phyloP scores from a whole-genome alignment of 345 rosid species.

The Conringia planisiliqua region DNA sequence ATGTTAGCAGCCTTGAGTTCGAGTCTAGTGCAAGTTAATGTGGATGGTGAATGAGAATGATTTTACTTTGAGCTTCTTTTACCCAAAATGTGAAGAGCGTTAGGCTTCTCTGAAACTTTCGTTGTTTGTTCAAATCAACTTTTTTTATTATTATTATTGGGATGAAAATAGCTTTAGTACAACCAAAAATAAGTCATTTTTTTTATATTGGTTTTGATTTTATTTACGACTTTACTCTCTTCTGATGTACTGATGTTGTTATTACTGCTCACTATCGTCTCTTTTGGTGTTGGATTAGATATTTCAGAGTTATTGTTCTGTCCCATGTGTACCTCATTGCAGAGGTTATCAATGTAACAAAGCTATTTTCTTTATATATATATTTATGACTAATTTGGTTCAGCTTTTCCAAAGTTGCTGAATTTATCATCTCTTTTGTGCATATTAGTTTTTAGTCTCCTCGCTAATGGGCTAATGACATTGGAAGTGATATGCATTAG shows the following conservation, averaged over 20 bases:
- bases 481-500: not conserved
- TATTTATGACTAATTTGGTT: not conserved
- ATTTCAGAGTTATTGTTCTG: constrained; percentile 22
- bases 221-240: constrained; percentile 20
- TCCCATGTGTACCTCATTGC: constrained; percentile 26
- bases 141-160: not conserved
- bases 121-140: not conserved
- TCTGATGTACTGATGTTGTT: constrained; percentile 12
- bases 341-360: constrained; percentile 28
- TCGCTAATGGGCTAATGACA: not conserved
- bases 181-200: not conserved
- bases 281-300: constrained; percentile 18
- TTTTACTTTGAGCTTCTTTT: not conserved
- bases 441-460: not conserved
- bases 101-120: not conserved
- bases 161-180: constrained; percentile 4
- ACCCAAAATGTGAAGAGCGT: not conserved
- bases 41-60: not conserved
- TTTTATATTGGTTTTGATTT: constrained; percentile 1
- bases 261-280: constrained; percentile 1
- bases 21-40: not conserved
- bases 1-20: not conserved
- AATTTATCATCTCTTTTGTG: not conserved
- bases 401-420: not conserved
- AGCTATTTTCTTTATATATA: not conserved